Percentiles rank a stretch among this genome's conserved stretches.
Conservation (phyloP, 2,329 filamentous ascomycete genomes). For the Fusarium mundagurra region DNA sequence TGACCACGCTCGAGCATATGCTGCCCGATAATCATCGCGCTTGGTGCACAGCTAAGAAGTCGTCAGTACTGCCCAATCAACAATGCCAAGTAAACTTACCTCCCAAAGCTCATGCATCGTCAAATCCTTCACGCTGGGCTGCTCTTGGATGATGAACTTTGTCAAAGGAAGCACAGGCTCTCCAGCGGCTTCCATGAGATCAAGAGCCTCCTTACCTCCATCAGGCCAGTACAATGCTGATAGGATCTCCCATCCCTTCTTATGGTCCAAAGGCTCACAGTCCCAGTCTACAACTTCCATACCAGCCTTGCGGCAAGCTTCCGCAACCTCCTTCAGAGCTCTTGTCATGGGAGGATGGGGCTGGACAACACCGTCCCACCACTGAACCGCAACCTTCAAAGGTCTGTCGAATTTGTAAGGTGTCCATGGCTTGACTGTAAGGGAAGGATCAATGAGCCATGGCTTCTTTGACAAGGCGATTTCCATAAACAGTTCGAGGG, state of each 20-base stretch:
- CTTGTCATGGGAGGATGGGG: slow-evolving; percentile 68
- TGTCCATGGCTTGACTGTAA: slow-evolving; percentile 49
- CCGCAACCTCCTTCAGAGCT: slow-evolving; percentile 64
- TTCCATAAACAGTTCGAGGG: slow-evolving; percentile 50
- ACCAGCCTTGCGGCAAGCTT: slow-evolving; percentile 57
- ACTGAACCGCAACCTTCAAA: slow-evolving; percentile 68
- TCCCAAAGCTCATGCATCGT: slow-evolving; percentile 54
- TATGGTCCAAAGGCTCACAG: slow-evolving; percentile 64
- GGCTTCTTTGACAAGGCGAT: slow-evolving; percentile 44
- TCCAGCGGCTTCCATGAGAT: slow-evolving; percentile 60
- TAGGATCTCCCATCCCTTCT: slow-evolving; percentile 58
- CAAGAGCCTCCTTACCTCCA: slow-evolving; percentile 63
- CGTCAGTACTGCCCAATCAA: accelerated
- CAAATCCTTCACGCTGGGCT: slow-evolving; percentile 53
- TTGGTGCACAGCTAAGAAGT: slow-evolving; percentile 43
- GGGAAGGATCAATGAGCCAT: slow-evolving; percentile 48
- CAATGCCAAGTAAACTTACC: slow-evolving; percentile 19
- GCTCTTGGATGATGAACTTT: slow-evolving; percentile 67
- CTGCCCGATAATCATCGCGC: slow-evolving; percentile 52
- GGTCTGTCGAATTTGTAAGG: slow-evolving; percentile 51
- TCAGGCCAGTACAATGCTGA: slow-evolving; percentile 66
- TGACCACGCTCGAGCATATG: slow-evolving; percentile 52
- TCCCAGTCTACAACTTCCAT: slow-evolving; percentile 63
- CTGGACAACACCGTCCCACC: slow-evolving; percentile 67
- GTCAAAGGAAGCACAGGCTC: slow-evolving; percentile 69